phyloP scores from a whole-genome alignment of 805 yeast species.

The Wickerhamomyces canadensis region DNA sequence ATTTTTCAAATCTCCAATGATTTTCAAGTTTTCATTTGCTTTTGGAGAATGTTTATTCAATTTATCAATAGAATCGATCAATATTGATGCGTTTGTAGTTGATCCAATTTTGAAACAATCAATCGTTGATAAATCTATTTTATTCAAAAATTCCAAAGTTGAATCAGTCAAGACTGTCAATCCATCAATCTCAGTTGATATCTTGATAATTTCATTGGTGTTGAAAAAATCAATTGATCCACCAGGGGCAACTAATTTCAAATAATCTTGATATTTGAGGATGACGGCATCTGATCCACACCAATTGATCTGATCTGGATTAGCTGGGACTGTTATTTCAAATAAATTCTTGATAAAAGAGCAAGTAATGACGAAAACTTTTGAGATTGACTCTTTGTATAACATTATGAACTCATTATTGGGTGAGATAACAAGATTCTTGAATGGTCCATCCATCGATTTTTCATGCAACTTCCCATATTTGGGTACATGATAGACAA shows the following conservation, averaged over 20 bases:
- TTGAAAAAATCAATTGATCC: conserved; percentile 49
- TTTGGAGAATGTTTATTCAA: conserved; percentile 66
- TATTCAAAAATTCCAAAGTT: conserved; percentile 54
- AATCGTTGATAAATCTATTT: conserved; percentile 52
- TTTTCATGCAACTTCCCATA: conserved; percentile 15
- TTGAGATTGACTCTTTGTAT: conserved; percentile 34
- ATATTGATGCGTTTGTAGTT: conserved; percentile 71
- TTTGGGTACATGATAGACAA: conserved; percentile 6
- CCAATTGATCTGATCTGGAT: conserved; percentile 60
- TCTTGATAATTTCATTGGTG: conserved; percentile 31
- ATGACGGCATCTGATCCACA: conserved; percentile 82
- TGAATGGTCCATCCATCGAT: conserved; percentile 45
- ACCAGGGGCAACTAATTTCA: conserved; percentile 68
- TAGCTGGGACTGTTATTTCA: conserved; percentile 21
- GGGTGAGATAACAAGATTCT: conserved; percentile 41
- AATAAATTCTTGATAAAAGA: conserved; percentile 24
- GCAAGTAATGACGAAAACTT: conserved; percentile 45
- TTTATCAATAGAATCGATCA: conserved; percentile 72
- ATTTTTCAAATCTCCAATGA: conserved; percentile 39
- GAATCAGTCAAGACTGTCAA: conserved; percentile 51
- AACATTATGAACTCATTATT: conserved; percentile 51
- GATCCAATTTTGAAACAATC: conserved; percentile 81
- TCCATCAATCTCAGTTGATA: conserved; percentile 63
- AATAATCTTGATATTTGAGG: conserved; percentile 51
- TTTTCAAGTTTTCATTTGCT: conserved; percentile 69